Percentiles rank a stretch among this genome's conserved stretches.
These are phyloP conservation scores for Ilyonectria destructans DNA, from an alignment of 2,329 filamentous ascomycete species.

Conservation along the genomic window DNA sequence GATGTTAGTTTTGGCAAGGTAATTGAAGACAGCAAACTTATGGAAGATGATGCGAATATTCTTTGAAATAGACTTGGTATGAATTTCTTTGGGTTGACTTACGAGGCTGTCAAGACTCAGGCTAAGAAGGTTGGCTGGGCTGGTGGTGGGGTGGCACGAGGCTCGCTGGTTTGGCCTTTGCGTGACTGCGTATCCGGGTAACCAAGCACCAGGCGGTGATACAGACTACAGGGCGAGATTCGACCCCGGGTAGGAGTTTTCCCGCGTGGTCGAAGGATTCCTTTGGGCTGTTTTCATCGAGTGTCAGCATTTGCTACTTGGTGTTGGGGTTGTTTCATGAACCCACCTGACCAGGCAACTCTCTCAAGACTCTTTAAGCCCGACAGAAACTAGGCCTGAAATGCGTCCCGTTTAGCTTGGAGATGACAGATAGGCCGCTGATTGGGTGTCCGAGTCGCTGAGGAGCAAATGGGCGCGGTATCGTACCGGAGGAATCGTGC, in stretches of 20 bases:
- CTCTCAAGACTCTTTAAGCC: neutral
- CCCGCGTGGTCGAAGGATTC: too few species aligned
- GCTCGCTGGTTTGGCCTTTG: neutral
- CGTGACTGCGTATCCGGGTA: neutral
- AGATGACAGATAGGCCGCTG: neutral
- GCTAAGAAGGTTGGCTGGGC: neutral
- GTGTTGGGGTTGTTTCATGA: neutral
- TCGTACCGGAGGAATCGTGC: neutral
- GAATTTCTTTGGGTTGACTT: neutral
- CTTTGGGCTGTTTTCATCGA: neutral
- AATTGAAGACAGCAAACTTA: neutral
- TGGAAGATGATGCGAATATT: neutral
- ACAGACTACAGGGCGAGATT: neutral
- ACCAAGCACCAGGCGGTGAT: neutral
- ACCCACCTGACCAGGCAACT: neutral
- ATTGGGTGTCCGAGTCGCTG: neutral
- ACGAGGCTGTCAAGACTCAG: neutral
- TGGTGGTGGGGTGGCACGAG: neutral
- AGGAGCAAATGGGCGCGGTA: constrained; percentile 1
- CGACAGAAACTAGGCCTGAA: neutral
- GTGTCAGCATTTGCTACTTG: neutral
- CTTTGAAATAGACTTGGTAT: neutral
- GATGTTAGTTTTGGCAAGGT: neutral
- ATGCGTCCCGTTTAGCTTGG: too few species aligned
- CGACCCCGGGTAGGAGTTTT: neutral